phyloP scores from a whole-genome alignment of 2,329 filamentous ascomycete species.

The Diaporthe sp. region DNA sequence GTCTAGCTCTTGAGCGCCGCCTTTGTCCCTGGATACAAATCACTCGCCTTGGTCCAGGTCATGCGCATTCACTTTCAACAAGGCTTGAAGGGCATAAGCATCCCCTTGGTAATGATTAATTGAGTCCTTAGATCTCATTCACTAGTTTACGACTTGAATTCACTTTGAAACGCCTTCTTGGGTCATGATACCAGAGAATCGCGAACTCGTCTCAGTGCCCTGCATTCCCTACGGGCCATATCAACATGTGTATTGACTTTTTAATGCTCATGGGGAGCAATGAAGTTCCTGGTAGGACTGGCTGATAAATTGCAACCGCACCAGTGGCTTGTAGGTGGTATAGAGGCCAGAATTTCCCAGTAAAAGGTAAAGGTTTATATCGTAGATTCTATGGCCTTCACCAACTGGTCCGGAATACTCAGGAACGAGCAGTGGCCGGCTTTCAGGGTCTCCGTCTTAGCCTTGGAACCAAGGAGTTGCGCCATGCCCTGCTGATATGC shows the following conservation, averaged over 20 bases:
- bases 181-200: too few species aligned
- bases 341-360: neutral
- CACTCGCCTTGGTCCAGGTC: neutral
- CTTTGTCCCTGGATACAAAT: neutral
- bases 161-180: neutral
- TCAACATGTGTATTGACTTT: neutral
- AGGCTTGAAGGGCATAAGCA: neutral
- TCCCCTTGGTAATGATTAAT: too few species aligned
- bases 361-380: neutral
- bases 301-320: neutral
- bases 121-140: neutral
- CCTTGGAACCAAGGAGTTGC: slow-evolving; percentile 26
- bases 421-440: slow-evolving; percentile 42
- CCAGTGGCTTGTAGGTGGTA: neutral
- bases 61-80: neutral
- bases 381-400: slow-evolving; percentile 29
- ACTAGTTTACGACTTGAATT: neutral
- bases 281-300: neutral
- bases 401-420: slow-evolving; percentile 38
- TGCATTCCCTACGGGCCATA: too few species aligned
- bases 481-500: slow-evolving; percentile 43
- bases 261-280: neutral
- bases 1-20: neutral
- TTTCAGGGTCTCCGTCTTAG: slow-evolving; percentile 35
- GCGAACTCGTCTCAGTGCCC: too few species aligned